These are phyloP conservation scores for Ustanciosporium gigantosporum DNA, from an alignment of 1,284 basidiomycete genomes.

Conservation along the genomic window DNA sequence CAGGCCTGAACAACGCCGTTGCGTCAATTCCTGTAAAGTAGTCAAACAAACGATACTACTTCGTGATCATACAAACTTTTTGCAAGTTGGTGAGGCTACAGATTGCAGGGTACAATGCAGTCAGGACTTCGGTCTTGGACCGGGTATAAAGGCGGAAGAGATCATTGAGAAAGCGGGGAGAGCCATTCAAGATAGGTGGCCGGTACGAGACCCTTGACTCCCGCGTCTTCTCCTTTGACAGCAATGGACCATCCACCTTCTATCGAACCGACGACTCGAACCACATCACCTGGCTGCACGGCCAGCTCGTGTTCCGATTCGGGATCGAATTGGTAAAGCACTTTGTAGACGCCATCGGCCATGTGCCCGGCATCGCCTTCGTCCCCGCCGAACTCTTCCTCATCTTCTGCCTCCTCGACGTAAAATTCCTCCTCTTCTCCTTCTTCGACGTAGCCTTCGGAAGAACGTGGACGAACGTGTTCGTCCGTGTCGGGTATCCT, in stretches of 20 bases:
- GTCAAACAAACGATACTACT: too few relatives aligned
- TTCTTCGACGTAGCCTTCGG: constrained; percentile 1
- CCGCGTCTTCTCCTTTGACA: constrained; percentile 9
- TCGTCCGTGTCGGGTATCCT: constrained; percentile 2
- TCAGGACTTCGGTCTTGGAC: too few relatives aligned
- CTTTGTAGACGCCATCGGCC: constrained; percentile 34
- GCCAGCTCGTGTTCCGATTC: constrained; percentile 47
- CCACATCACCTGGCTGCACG: constrained; percentile 21
- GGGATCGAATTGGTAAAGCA: constrained; percentile 43
- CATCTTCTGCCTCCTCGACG: constrained; percentile 32
- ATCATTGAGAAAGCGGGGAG: too few relatives aligned
- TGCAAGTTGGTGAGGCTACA: too few relatives aligned
- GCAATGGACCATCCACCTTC: constrained; percentile 51
- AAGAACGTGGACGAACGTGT: not conserved
- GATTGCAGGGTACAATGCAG: too few relatives aligned
- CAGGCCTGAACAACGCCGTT: too few relatives aligned
- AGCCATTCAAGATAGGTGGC: constrained; percentile 40
- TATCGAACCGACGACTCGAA: constrained; percentile 39
- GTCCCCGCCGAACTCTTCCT: constrained; percentile 36
- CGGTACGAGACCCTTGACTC: constrained; percentile 33
- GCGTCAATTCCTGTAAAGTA: too few relatives aligned
- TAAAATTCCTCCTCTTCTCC: constrained; percentile 17
- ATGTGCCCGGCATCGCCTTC: constrained; percentile 20
- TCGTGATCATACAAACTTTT: too few relatives aligned
- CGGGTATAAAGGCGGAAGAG: too few relatives aligned